phyloP scores from a whole-genome alignment of 2,329 filamentous ascomycete species.

The Bipolaris gigantea region DNA sequence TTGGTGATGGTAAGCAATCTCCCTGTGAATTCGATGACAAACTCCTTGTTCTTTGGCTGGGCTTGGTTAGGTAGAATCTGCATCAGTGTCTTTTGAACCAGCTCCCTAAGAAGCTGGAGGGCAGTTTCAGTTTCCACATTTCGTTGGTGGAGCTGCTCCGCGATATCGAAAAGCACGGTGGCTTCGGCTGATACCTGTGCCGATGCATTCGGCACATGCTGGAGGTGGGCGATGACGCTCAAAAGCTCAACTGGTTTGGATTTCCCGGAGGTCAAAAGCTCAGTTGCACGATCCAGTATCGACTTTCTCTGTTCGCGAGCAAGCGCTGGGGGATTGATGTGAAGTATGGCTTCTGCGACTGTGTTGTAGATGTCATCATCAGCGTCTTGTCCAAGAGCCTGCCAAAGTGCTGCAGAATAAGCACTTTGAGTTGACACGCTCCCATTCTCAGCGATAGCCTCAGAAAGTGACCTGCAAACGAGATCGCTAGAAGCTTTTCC shows the following conservation, averaged over 20 bases:
- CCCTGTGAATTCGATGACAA: constrained; percentile 31
- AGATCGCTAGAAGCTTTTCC: constrained; percentile 6
- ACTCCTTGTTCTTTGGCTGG: constrained; percentile 38
- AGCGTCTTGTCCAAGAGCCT: constrained; percentile 14
- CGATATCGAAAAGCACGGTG: constrained; percentile 30
- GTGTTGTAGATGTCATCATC: constrained; percentile 9
- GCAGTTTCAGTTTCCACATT: constrained; percentile 14
- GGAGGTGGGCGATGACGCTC: constrained; percentile 36
- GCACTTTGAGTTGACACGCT: constrained; percentile 22
- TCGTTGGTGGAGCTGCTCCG: constrained; percentile 26
- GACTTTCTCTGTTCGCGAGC: constrained; percentile 38
- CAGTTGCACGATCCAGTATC: constrained; percentile 33
- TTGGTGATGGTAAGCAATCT: constrained; percentile 25
- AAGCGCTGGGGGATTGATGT: constrained; percentile 30
- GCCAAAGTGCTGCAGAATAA: constrained; percentile 25
- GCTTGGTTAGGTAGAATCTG: constrained; percentile 41
- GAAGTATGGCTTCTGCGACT: constrained; percentile 24
- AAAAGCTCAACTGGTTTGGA: constrained; percentile 17
- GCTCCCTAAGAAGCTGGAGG: constrained; percentile 28
- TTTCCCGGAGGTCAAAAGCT: constrained; percentile 16
- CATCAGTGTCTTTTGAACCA: constrained; percentile 30
- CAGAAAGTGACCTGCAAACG: constrained; percentile 23
- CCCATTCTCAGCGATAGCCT: constrained; percentile 26
- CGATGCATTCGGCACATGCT: constrained; percentile 42
- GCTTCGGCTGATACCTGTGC: constrained; percentile 37